Evolutionary conservation across 768 basidiomycete genomes (phyloP), one percentile per base, ranked within the genome.

Genomic region (Mycena capillaripes): DNA sequence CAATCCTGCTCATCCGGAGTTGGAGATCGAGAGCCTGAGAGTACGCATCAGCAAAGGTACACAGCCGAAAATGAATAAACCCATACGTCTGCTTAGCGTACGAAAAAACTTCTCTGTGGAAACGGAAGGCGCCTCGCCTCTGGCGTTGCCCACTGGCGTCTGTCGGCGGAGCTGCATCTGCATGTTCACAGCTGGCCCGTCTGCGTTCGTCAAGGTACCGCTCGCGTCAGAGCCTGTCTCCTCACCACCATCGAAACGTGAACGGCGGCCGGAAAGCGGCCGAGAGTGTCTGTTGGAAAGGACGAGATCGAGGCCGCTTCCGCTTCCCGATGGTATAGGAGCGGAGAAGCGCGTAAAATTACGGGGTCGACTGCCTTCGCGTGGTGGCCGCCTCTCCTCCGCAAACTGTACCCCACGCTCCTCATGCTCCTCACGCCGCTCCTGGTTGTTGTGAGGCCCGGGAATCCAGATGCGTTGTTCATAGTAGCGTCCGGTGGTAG

Each of bases 1-100:
- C 71, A 72, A 25, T 72, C 71, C 36, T 72, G 71, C 10, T 27
- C 56, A 21, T 68, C 66, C 11, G 71, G 60, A 21, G 25, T 40
- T n/a, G 11, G 30, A 25, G 70, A 67, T 23, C 34, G 27, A 12
- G 59, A 67, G 12, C 16, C 66, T 68, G 44, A 5, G 27, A 34
- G 25, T 34, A 25, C 23, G 57, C 40, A 52, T 71, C 40, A 71
- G 32, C 17, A 29, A 34, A 36, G 38, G 19, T n/a, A 36, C 42
- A 48, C 7, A 38, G 14, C 1, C 0, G 32, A 17, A 56, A 46
- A 56, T 32, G 21, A 48, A 66, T 38, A 16, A 2, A 9, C 12
- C n/a, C 70, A 30, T 40, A 66, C 64, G 70, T 56, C 44, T 25
- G 23, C 9, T 11, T 50, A 56, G 21, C 14, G 40, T 27, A 19